These are phyloP conservation scores for Gaeumannomyces sp. DNA, from an alignment of 2,329 filamentous ascomycete species.

Conservation along the genomic window DNA sequence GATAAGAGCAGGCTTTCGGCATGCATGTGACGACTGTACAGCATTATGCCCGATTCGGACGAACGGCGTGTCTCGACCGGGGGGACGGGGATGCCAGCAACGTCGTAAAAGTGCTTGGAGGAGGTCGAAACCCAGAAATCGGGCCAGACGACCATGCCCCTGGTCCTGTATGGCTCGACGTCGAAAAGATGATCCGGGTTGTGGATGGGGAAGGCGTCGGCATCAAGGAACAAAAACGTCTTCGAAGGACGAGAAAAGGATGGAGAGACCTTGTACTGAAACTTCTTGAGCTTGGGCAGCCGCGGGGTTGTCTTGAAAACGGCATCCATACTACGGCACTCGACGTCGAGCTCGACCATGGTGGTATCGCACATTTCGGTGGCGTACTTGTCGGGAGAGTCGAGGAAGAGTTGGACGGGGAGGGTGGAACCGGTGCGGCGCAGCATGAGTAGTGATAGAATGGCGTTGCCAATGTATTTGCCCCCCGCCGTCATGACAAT, in stretches of 20 bases:
- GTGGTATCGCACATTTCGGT: constrained; percentile 24
- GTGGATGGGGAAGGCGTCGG: constrained; percentile 44
- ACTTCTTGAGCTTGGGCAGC: constrained; percentile 29
- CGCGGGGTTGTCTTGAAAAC: constrained; percentile 18
- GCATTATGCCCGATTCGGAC: constrained; percentile 42
- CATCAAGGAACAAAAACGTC: constrained; percentile 53
- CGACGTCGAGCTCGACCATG: constrained; percentile 24
- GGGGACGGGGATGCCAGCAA: constrained; percentile 29
- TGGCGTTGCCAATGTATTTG: constrained; percentile 40
- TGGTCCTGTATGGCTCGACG: constrained; percentile 43
- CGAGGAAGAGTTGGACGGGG: constrained; percentile 36
- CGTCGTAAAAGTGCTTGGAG: constrained; percentile 37
- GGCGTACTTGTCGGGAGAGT: constrained; percentile 25
- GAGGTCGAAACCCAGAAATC: constrained; percentile 43
- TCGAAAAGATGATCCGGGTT: constrained; percentile 37
- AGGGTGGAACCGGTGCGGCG: constrained; percentile 42
- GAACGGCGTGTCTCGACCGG: constrained; percentile 24
- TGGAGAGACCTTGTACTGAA: constrained; percentile 49
- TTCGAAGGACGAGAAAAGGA: constrained; percentile 53
- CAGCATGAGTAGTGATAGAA: constrained; percentile 45
- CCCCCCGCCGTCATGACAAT: constrained; percentile 45
- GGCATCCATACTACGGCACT: constrained; percentile 27
- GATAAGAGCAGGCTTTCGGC: constrained; percentile 39
- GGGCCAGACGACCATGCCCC: constrained; percentile 51
- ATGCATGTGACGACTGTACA: constrained; percentile 42